These are phyloP conservation scores for Sugiyamaella smithiae DNA, from an alignment of 805 yeast genomes.

Conservation along the genomic window DNA sequence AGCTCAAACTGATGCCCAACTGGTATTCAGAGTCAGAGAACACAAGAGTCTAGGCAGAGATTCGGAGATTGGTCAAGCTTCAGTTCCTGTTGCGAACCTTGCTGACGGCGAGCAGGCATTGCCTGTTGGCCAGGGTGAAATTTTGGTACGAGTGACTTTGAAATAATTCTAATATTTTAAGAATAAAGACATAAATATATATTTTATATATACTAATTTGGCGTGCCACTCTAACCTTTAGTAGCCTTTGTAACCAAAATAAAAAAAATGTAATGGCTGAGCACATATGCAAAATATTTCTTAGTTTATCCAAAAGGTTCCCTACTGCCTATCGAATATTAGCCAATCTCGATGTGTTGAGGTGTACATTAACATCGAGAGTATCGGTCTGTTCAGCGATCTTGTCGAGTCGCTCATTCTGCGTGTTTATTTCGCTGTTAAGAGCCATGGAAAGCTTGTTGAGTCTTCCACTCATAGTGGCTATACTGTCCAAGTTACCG, in stretches of 20 bases:
- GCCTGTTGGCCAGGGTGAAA: constrained; percentile 16
- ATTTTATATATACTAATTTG: neutral
- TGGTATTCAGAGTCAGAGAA: constrained; percentile 59
- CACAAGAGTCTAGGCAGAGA: constrained; percentile 75
- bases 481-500: constrained; percentile 74
- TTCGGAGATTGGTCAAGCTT: constrained; percentile 57
- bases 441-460: constrained; percentile 69
- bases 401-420: constrained; percentile 66
- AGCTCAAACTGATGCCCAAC: constrained; percentile 57
- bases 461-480: constrained; percentile 63
- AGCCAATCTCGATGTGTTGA: constrained; percentile 67
- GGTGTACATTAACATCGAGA: constrained; percentile 77
- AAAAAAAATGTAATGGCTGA: neutral
- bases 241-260: no score
- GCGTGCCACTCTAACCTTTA: no score
- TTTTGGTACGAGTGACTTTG: constrained; percentile 12
- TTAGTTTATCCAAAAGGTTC: no score
- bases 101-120: constrained; percentile 15
- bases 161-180: neutral
- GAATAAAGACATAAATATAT: neutral
- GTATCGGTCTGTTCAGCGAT: constrained; percentile 83
- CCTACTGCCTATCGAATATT: constrained; percentile 32
- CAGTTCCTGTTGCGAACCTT: constrained; percentile 33
- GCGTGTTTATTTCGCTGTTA: constrained; percentile 74
- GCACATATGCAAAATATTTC: neutral